Base-by-base conservation (phyloP, 495 filamentous ascomycete genomes). In the Xylaria telfairii region DNA sequence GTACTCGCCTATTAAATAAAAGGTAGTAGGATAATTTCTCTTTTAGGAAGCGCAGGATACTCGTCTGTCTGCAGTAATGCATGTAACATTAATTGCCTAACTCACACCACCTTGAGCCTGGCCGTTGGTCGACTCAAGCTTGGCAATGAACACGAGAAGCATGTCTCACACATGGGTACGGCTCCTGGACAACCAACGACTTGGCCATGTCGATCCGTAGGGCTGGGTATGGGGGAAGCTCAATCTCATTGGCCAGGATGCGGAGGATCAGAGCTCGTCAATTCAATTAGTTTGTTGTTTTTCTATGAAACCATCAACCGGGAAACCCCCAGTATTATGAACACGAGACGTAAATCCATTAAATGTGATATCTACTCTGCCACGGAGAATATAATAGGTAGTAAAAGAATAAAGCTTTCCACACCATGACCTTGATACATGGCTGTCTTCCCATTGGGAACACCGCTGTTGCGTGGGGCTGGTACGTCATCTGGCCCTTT, bases 121-220 rank as follows among this genome's bases (percentile, higher is more conserved):
- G 5, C 42, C 41, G 26, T 34, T 37, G 17, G 26, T 49, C 41
- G 26, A 32, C 41, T 49, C n/a, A 13, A 44, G 32, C 64, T 66
- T 53, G 64, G 62, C 62, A 37, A 39, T 24, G 42, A 66, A 53
- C 64, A 66, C 64, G 64, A 66, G 64, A 66, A 54, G 64, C 47
- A 66, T 66, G 64, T 54, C 64, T 66, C 47, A 66, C 42, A 21
- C 30, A 5, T 53, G 32, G 30, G 6, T 63, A 46, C 60, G 30
- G 41, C 61, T 1, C n/a, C n/a, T n/a, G n/a, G n/a, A n/a, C n/a
- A n/a, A n/a, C n/a, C n/a, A 41, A 8, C 21, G 26, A 17, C n/a
- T 30, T 37, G 26, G 28, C 21, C 12, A 41, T 66, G 64, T 15
- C 21, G 64, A 54, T 53, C 64, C 62, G 21, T 66, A 66, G 32